Conservation (phyloP, 768 basidiomycete genomes). For the Tylopilus sp. region DNA sequence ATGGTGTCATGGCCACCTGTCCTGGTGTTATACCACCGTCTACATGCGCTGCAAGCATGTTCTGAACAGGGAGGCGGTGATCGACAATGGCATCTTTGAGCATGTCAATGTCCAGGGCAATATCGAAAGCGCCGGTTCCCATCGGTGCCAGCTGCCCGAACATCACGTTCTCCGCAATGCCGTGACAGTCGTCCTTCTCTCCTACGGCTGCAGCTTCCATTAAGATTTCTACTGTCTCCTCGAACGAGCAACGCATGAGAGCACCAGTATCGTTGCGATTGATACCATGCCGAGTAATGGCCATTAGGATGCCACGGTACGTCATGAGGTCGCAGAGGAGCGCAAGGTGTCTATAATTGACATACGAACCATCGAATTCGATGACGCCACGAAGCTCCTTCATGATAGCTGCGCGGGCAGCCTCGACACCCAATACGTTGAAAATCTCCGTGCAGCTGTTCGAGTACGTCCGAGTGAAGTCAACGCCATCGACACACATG, state of each 20-base stretch:
- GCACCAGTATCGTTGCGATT: constrained; percentile 99
- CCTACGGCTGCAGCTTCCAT: constrained; percentile 99
- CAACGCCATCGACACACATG: constrained; percentile 93
- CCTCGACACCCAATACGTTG: constrained; percentile 94
- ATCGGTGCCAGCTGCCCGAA: constrained; percentile 99
- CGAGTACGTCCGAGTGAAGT: constrained; percentile 89
- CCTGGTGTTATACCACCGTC: constrained; percentile 91
- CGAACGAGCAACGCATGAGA: constrained; percentile 97
- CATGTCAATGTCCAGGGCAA: too few species aligned
- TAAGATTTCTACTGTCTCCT: constrained; percentile 98
- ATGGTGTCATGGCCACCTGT: constrained; percentile 94
- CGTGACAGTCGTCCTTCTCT: constrained; percentile 97
- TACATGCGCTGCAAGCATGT: constrained; percentile 69
- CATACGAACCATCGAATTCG: constrained; percentile 99
- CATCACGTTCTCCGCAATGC: constrained; percentile 98
- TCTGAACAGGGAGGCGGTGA: constrained; percentile 85
- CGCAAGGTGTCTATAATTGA: constrained; percentile 96
- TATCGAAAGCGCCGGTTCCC: constrained; percentile 94
- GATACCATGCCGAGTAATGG: constrained; percentile 98
- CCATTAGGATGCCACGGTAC: constrained; percentile 91
- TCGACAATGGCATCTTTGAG: constrained; percentile 44
- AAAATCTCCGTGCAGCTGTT: constrained; percentile 97
- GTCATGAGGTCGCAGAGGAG: constrained; percentile 99
- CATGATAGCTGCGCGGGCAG: constrained; percentile 90
- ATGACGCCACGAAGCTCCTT: constrained; percentile 93